phyloP scores from a whole-genome alignment of 2,329 filamentous ascomycete genomes.

The Trichoderma lentiforme region DNA sequence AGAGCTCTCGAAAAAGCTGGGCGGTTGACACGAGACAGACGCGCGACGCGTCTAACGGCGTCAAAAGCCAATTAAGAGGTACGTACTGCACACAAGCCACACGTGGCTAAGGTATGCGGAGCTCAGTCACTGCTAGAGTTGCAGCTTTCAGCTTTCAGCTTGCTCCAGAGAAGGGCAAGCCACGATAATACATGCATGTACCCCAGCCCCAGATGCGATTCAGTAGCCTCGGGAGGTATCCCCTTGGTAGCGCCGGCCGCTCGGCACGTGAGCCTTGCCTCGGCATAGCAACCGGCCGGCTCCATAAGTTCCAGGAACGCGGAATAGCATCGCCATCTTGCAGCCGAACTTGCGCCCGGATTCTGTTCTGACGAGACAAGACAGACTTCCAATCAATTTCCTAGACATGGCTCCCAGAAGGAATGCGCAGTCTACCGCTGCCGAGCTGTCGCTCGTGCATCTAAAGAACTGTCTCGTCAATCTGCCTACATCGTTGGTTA shows the following conservation, averaged over 20 bases:
- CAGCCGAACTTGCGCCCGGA: constrained; percentile 1
- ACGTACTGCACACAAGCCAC: constrained; percentile 16
- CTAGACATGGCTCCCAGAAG: constrained; percentile 47
- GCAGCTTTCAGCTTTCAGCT: background rate
- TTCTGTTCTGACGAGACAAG: background rate
- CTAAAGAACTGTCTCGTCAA: constrained; percentile 96
- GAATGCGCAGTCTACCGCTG: constrained; percentile 63
- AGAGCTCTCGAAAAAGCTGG: constrained; percentile 11
- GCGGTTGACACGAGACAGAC: constrained; percentile 32
- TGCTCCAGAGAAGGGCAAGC: background rate
- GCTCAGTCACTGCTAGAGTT: background rate
- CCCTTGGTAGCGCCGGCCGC: background rate
- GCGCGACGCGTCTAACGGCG: constrained; percentile 28
- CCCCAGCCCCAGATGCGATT: background rate
- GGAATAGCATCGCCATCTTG: constrained; percentile 14
- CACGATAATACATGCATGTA: background rate
- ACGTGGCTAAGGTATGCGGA: constrained; percentile 2
- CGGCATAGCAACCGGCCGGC: constrained; percentile 27
- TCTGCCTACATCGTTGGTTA: constrained; percentile 78
- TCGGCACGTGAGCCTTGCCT: constrained; percentile 37
- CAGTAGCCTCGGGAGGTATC: background rate
- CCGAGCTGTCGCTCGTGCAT: constrained; percentile 80
- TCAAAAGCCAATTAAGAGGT: constrained; percentile 15
- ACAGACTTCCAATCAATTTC: constrained; percentile 3
- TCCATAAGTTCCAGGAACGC: constrained; percentile 6